These are phyloP conservation scores for Aspergillus fijiensis DNA, from an alignment of 2,329 filamentous ascomycete species.

Conservation along the genomic window DNA sequence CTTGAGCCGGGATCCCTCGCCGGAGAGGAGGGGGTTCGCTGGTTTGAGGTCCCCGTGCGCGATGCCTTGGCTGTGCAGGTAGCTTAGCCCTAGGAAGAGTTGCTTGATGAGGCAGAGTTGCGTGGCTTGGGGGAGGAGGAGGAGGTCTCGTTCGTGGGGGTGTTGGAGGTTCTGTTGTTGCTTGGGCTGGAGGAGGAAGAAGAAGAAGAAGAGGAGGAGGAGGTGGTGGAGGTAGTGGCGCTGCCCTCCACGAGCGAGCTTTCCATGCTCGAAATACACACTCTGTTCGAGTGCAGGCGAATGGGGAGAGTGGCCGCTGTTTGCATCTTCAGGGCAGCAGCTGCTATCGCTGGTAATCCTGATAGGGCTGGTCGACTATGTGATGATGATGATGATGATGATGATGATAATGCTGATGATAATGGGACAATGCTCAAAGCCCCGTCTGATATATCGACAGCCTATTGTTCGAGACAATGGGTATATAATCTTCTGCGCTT, in stretches of 20 bases:
- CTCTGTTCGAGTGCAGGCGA: too few species aligned
- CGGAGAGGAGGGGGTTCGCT: constrained; percentile 78
- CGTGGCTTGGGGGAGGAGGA: constrained; percentile 53
- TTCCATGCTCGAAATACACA: too few species aligned
- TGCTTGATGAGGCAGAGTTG: constrained; percentile 88
- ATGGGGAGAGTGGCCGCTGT: too few species aligned
- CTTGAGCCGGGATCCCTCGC: constrained; percentile 73
- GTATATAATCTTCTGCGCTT: neutral
- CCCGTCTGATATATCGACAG: neutral
- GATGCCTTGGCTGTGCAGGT: constrained; percentile 79
- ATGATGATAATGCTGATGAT: neutral
- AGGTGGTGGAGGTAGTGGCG: too few species aligned
- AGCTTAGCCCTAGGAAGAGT: constrained; percentile 75
- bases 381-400: neutral
- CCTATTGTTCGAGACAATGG: neutral
- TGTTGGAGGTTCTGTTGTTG: too few species aligned
- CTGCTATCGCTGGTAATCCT: too few species aligned
- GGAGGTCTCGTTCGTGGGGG: too few species aligned
- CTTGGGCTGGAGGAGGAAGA: too few species aligned
- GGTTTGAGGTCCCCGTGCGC: constrained; percentile 90
- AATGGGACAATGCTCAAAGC: neutral
- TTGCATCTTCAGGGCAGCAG: too few species aligned
- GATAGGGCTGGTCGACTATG: neutral
- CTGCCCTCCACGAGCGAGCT: too few species aligned
- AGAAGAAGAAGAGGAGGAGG: too few species aligned